Evolutionary conservation across 2,329 filamentous ascomycete species (phyloP), one percentile per base, ranked within the genome.

Genomic region (Aspergillus uvarum): DNA sequence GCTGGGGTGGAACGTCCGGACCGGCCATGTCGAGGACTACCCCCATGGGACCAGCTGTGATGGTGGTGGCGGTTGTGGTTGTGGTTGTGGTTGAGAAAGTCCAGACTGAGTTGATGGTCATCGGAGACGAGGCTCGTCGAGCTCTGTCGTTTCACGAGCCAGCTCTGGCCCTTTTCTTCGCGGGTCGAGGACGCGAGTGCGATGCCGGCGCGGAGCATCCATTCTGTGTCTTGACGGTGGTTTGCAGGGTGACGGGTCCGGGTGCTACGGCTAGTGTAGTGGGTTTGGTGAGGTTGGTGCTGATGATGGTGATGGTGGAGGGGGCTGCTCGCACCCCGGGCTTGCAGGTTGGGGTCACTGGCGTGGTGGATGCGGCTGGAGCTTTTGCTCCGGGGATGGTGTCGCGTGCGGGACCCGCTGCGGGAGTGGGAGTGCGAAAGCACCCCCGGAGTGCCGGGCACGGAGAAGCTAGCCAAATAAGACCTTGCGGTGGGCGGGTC

Each of bases 81-180:
- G 3, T 54, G 38, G 10, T 54, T 38, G 10, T 54, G 38, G 42
- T 22, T 60, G 53, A 67, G 42, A 62, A 49, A 62, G 8, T 64
- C 55, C 58, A 72, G 65, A 7, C 76, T 74, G 51, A 73, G 70
- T 38, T 73, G 67, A 16, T 77, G 69, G 31, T 61, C 63, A 16
- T 80, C 73, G 2, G 74, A 70, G 10, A 80, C 79, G 2, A 87
- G 74, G 50, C 79, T 82, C 0, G 85, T 87, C 1, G 81, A 82
- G 61, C 81, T 85, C 62, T 84, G 81, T 26, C 83, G 77, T 54
- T 85, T 81, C 2, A 79, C 76, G 3, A 87, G 77, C 85, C 85
- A 87, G 58, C 81, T 82, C 67, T 87, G 85, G n/a, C 85, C 85
- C 65, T 87, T 87, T 59, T 81, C 81, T 65, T 87, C 85, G 42